Conservation (phyloP, 176 grass and related monocot genomes). For the Sorghum bicolor region DNA sequence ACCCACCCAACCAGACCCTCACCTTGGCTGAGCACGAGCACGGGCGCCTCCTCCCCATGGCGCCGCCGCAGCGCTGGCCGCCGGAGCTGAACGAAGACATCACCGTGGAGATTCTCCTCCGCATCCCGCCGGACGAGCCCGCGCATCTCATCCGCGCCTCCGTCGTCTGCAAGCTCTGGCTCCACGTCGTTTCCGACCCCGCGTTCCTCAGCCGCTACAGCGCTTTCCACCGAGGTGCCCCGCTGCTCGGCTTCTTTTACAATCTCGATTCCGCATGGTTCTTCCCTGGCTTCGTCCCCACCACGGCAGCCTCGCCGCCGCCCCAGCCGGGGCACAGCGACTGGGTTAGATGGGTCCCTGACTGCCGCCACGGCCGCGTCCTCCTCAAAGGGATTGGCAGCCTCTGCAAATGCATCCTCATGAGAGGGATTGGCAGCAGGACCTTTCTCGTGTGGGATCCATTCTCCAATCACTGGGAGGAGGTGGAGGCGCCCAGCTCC, state of each 20-base stretch:
- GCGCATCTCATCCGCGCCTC: no score
- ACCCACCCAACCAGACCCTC: no score
- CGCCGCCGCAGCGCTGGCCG: no score
- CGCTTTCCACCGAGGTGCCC: neutral
- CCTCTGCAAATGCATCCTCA: rapidly evolving
- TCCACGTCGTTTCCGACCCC: no score
- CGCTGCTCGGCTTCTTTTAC: neutral
- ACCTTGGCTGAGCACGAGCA: no score
- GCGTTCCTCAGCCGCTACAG: neutral
- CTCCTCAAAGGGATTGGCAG: neutral
- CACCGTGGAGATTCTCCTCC: no score
- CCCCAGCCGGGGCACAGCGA: no score
- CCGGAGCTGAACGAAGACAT: no score
- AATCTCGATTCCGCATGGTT: no score
- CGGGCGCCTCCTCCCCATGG: no score
- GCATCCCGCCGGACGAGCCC: no score
- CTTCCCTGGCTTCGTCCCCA: neutral
- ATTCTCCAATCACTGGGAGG: neutral
- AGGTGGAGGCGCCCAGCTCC: neutral
- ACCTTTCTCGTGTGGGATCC: neutral
- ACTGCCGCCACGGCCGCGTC: neutral
- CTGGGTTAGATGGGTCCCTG: neutral
- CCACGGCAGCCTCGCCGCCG: neutral
- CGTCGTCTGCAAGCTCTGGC: no score
- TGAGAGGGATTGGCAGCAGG: neutral